Evolutionary conservation across 192 early-diverging fungal genomes (phyloP).

Genomic region (Rhizophagus prolifer): DNA sequence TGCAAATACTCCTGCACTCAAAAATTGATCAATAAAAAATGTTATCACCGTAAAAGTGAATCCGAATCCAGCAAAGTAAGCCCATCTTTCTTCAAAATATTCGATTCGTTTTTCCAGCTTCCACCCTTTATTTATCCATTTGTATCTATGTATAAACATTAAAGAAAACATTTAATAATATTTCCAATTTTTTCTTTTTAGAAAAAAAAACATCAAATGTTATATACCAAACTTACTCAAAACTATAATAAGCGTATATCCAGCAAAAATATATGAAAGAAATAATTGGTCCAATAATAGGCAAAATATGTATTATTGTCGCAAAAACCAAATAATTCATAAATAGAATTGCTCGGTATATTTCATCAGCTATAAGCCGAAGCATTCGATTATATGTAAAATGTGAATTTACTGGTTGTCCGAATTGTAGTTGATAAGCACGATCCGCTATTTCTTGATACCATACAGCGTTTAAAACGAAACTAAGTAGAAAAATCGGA

Average conservation of each 20-base stretch:
- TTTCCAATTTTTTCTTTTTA: conserved; percentile 35
- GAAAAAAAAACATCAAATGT: conserved; percentile 19
- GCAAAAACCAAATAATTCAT: conserved; percentile 44
- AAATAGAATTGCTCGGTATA: conserved; percentile 48
- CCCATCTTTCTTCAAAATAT: conserved; percentile 58
- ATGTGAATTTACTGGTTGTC: conserved; percentile 34
- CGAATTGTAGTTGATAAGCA: conserved; percentile 45
- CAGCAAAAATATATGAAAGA: conserved; percentile 47
- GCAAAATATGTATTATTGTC: conserved; percentile 38
- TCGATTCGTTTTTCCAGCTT: conserved; percentile 48
- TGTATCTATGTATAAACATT: conserved; percentile 48
- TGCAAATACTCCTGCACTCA: conserved; percentile 50
- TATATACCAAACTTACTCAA: conserved; percentile 42
- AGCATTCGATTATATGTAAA: conserved; percentile 38
- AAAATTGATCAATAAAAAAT: conserved; percentile 50
- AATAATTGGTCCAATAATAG: conserved; percentile 40
- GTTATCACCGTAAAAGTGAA: conserved; percentile 44
- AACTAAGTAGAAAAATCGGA: conserved; percentile 51
- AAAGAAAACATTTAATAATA: conserved; percentile 25
- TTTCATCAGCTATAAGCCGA: conserved; percentile 40
- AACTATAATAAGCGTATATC: conserved; percentile 49
- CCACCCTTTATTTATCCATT: conserved; percentile 54
- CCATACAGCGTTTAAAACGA: conserved; percentile 53
- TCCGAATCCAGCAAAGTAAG: conserved; percentile 64
- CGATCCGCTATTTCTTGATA: conserved; percentile 60